These are phyloP conservation scores for Pseudopithomyces chartarum DNA, from an alignment of 2,329 filamentous ascomycete genomes.

Conservation along the genomic window DNA sequence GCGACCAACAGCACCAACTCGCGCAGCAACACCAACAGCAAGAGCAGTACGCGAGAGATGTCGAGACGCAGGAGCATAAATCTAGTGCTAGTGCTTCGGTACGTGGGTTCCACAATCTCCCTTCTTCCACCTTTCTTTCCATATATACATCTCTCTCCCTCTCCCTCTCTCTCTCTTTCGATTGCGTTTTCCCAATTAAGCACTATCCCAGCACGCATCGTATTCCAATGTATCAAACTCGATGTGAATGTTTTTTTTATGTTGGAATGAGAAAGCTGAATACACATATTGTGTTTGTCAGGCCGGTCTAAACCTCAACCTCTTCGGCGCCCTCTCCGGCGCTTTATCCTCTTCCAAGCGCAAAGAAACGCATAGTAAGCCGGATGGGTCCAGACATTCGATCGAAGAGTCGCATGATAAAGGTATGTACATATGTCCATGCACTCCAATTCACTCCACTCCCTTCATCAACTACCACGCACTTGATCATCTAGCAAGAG, in stretches of 20 bases:
- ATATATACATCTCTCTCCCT: neutral
- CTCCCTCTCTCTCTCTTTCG: neutral
- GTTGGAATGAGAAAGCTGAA: too few relatives aligned
- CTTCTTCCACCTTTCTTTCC: neutral
- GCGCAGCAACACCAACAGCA: constrained; percentile 24
- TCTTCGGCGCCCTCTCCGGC: constrained; percentile 42
- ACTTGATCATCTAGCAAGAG: too few relatives aligned
- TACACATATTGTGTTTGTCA: too few relatives aligned
- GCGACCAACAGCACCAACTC: constrained; percentile 28
- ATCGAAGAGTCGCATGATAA: constrained; percentile 32
- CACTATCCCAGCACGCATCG: too few relatives aligned
- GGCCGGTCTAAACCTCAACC: constrained; percentile 44
- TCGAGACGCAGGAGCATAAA: constrained; percentile 36
- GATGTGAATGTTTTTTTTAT: too few relatives aligned
- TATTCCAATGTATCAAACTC: too few relatives aligned
- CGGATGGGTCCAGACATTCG: constrained; percentile 28
- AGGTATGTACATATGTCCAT: constrained; percentile 15
- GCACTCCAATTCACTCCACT: neutral
- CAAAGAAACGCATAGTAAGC: constrained; percentile 35
- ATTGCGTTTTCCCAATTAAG: neutral
- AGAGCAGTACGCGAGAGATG: constrained; percentile 21
- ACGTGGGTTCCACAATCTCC: constrained; percentile 4
- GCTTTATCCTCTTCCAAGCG: constrained; percentile 34
- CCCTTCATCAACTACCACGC: too few relatives aligned
- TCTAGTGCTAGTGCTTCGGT: constrained; percentile 39